Evolutionary conservation across 495 filamentous ascomycete genomes (phyloP).

Genomic region (Penicillium silybi): DNA sequence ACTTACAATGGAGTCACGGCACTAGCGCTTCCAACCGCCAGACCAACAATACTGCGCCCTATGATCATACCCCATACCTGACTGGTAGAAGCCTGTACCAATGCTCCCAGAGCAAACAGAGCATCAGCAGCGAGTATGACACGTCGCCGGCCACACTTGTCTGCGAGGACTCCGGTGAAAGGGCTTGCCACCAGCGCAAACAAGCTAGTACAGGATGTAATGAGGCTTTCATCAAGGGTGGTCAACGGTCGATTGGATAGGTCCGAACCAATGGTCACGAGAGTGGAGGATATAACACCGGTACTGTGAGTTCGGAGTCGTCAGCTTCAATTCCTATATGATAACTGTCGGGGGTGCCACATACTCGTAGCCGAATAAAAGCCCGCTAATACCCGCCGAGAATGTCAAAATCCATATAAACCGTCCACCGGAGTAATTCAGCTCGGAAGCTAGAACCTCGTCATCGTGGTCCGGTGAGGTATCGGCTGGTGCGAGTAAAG

Average conservation of each 20-base stretch:
- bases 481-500: constrained; percentile 26
- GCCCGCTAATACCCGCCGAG: constrained; percentile 76
- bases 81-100: constrained; percentile 61
- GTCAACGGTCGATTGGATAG: constrained; percentile 65
- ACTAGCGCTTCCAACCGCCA: constrained; percentile 78
- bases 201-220: constrained; percentile 78
- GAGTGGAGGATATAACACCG: constrained; percentile 83
- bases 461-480: constrained; percentile 8
- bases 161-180: constrained; percentile 69
- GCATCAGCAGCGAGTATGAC: constrained; percentile 77
- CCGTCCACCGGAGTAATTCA: constrained; percentile 27
- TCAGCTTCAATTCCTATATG: constrained; percentile 14
- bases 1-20: constrained; percentile 73
- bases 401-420: constrained; percentile 75
- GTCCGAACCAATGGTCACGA: constrained; percentile 72
- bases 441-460: constrained; percentile 10
- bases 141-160: constrained; percentile 65
- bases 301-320: constrained; percentile 51
- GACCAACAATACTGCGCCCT: constrained; percentile 76
- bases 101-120: constrained; percentile 71
- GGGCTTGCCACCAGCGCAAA: constrained; percentile 78
- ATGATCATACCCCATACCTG: constrained; percentile 68
- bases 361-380: constrained; percentile 83
- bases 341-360: constrained; percentile 2
- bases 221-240: constrained; percentile 75